Evolutionary conservation across 73 alveolate species (phyloP).

Genomic region (Tetrahymena borealis): DNA sequence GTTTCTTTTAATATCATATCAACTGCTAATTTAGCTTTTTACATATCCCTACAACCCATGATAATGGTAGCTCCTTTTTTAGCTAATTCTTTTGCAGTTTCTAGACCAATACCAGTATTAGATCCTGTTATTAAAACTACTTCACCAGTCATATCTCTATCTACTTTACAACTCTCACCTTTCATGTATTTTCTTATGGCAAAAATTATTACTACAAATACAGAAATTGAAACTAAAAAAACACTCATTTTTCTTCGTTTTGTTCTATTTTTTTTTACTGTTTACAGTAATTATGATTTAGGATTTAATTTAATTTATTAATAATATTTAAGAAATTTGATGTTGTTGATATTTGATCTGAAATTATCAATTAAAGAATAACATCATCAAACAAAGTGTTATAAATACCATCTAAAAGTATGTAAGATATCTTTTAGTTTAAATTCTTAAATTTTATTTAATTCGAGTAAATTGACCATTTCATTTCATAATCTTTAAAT

Average conservation of each 20-base stretch:
- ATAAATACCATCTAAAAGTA: no score
- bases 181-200: background rate
- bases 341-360: no score
- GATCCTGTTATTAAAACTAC: conserved; percentile 2
- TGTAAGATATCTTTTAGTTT: no score
- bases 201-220: background rate
- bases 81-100: conserved; percentile 23
- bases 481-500: no score
- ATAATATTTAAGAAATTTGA: no score
- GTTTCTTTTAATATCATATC: background rate
- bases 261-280: background rate
- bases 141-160: conserved; percentile 3
- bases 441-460: no score
- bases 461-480: no score
- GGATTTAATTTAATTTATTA: no score
- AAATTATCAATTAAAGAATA: no score
- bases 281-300: no score
- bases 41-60: conserved; percentile 24
- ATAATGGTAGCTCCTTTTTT: conserved; percentile 17
- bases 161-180: background rate
- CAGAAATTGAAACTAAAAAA: background rate
- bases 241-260: background rate
- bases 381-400: no score
- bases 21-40: conserved; percentile 4
- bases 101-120: conserved; percentile 33